Percentiles rank a stretch among this genome's conserved stretches.
phyloP scores from a whole-genome alignment of 495 filamentous ascomycete genomes.

The Xylaria longipes region DNA sequence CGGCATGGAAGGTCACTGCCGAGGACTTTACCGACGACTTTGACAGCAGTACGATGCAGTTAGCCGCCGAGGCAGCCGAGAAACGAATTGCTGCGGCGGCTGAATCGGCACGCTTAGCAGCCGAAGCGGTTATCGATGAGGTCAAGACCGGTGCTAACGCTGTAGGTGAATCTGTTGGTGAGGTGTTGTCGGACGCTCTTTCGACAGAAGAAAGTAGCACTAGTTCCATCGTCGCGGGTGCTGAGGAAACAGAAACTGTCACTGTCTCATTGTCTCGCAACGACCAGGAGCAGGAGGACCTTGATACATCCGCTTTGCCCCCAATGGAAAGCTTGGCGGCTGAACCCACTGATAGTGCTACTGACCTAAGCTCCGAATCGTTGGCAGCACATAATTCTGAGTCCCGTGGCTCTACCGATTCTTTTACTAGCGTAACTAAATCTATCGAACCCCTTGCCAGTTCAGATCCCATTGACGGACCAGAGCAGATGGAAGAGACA shows the following conservation, averaged over 20 bases:
- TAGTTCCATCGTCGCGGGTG: neutral
- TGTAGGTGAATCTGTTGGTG: constrained; percentile 28
- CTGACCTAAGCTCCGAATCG: constrained; percentile 14
- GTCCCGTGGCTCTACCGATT: neutral
- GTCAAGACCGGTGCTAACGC: constrained; percentile 23
- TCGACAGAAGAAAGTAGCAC: neutral
- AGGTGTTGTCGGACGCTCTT: constrained; percentile 9
- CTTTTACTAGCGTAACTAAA: constrained; percentile 20
- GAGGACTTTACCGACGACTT: constrained; percentile 81
- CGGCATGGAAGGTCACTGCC: constrained; percentile 82
- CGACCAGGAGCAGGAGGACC: constrained; percentile 5
- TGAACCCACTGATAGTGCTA: constrained; percentile 25
- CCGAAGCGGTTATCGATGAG: constrained; percentile 27
- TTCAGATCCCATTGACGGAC: constrained; percentile 31
- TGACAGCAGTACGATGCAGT: constrained; percentile 51
- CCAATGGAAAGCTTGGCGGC: constrained; percentile 27
- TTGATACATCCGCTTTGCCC: constrained; percentile 29
- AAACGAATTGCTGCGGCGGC: constrained; percentile 36
- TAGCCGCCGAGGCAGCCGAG: constrained; percentile 49
- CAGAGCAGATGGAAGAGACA: constrained; percentile 36
- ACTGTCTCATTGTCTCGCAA: constrained; percentile 31
- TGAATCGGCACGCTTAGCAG: constrained; percentile 32
- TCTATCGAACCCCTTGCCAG: constrained; percentile 26
- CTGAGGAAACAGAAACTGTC: constrained; percentile 28
- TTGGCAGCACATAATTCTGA: neutral